These are phyloP conservation scores for Pezicula radicicola DNA, from an alignment of 2,329 filamentous ascomycete genomes.

Conservation along the genomic window DNA sequence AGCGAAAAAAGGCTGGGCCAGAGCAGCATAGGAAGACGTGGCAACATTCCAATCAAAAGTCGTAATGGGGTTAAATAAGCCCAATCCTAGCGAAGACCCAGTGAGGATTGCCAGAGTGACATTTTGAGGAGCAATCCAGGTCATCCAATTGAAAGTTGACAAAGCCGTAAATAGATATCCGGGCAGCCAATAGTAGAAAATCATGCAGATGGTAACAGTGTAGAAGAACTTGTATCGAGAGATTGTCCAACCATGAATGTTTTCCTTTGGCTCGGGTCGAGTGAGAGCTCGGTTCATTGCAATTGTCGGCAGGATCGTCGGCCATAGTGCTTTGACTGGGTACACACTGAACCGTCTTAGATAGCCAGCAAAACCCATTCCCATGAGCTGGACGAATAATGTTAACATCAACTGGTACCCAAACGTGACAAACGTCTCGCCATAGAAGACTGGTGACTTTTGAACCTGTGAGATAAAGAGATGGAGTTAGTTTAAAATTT, in stretches of 20 bases:
- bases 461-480: slow-evolving; percentile 2
- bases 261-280: slow-evolving; percentile 8
- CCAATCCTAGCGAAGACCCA: slow-evolving; percentile 37
- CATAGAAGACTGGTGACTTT: slow-evolving; percentile 34
- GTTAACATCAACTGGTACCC: slow-evolving; percentile 36
- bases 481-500: too few relatives aligned
- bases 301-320: slow-evolving; percentile 10
- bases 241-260: slow-evolving; percentile 15
- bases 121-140: slow-evolving; percentile 12
- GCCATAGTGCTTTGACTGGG: slow-evolving; percentile 13
- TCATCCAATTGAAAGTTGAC: slow-evolving; percentile 29
- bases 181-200: slow-evolving; percentile 20
- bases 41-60: slow-evolving; percentile 48
- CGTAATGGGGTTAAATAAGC: slow-evolving; percentile 44
- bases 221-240: slow-evolving; percentile 17
- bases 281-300: slow-evolving; percentile 14
- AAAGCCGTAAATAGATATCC: slow-evolving; percentile 28
- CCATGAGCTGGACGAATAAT: slow-evolving; percentile 15
- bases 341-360: slow-evolving; percentile 14
- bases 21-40: slow-evolving; percentile 22
- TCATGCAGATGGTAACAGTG: slow-evolving; percentile 9
- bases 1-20: slow-evolving; percentile 32
- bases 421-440: slow-evolving; percentile 35
- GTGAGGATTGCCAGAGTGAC: slow-evolving; percentile 38
- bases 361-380: slow-evolving; percentile 15